Base-by-base conservation (phyloP, 305 asterid species). In the Fraxinus ornus region DNA sequence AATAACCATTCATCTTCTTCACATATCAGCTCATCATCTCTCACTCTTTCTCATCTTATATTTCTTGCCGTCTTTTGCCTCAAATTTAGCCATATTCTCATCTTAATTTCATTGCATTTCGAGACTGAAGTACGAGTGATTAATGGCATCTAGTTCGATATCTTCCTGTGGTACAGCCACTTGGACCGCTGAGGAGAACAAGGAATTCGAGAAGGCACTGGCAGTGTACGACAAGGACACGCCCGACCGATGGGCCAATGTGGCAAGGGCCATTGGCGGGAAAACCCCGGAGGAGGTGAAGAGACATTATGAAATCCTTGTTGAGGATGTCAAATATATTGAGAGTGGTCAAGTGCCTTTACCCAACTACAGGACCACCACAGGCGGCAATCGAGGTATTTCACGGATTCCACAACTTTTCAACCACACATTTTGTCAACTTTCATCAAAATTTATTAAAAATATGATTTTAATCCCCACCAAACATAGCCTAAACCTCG, bases 201-300 rank as follows among this genome's bases (percentile, higher is more conserved):
- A 95, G 83, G 97, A 97, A 44, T 95, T 95, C 41, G 99, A 96
- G 86, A 89, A 79, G 90, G 99, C 99, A 0, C 44, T 96, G 80
- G 98, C 98, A 0, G 90, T 92, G 49, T 94, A 83, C 44, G 98
- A 96, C 87, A 80, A 87, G 79, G 97, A 93, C 87, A 91, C 97
- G 1, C 97, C 99, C 0, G 95, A 96, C 85, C 97, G 99, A 13
- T 96, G 98, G 98, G 86, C 75, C 62, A 94, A 96, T 8, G 95
- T 96, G n/a, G 99, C 99, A 3, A 88, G 90, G 81, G 94, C 97
- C 2, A 85, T 96, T 0, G 99, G 99, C 0, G 89, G 97, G 75
- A 44, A 94, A 82, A 96, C 97, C 0, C 85, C 93, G 0, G 97
- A 92, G 17, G 98, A 94, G 68, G 98, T 96, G 35, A 96, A 90